phyloP scores from a whole-genome alignment of 805 yeast species.

The Monosporozyma aquatica region DNA sequence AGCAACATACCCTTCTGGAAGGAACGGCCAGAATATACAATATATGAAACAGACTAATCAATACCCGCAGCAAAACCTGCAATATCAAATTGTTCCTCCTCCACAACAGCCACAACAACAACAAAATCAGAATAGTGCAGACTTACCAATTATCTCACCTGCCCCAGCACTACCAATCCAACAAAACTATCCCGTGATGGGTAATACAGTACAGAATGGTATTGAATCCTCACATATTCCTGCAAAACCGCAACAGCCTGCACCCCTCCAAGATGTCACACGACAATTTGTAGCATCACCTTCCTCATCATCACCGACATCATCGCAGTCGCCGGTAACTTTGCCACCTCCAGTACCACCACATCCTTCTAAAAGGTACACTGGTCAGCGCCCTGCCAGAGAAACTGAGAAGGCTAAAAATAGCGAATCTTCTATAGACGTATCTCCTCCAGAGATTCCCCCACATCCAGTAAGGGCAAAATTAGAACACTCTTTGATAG shows the following conservation, averaged over 20 bases:
- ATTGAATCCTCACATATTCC: not conserved
- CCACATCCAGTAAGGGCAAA: conserved; percentile 10
- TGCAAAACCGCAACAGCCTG: not conserved
- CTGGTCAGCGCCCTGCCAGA: not conserved
- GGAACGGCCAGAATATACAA: not conserved
- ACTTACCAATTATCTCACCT: not conserved
- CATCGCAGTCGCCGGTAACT: not conserved
- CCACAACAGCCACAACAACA: not conserved
- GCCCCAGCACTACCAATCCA: conserved; percentile 1
- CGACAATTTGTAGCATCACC: not conserved
- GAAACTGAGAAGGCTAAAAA: not conserved
- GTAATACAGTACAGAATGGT: not conserved
- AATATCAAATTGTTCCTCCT: not conserved
- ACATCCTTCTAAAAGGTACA: conserved; percentile 1
- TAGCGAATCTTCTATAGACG: not conserved
- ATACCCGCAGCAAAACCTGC: not conserved
- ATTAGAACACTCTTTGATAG: conserved; percentile 3
- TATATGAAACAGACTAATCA: not conserved
- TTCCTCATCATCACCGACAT: not conserved
- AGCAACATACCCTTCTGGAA: too few relatives aligned
- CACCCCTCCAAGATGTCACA: not conserved
- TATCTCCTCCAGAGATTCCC: conserved; percentile 14
- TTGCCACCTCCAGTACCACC: conserved; percentile 4
- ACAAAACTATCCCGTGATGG: not conserved
- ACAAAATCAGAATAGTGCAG: not conserved